Conservation (phyloP, 2,329 filamentous ascomycete genomes). For the Chrysoporthe deuterocubensis region DNA sequence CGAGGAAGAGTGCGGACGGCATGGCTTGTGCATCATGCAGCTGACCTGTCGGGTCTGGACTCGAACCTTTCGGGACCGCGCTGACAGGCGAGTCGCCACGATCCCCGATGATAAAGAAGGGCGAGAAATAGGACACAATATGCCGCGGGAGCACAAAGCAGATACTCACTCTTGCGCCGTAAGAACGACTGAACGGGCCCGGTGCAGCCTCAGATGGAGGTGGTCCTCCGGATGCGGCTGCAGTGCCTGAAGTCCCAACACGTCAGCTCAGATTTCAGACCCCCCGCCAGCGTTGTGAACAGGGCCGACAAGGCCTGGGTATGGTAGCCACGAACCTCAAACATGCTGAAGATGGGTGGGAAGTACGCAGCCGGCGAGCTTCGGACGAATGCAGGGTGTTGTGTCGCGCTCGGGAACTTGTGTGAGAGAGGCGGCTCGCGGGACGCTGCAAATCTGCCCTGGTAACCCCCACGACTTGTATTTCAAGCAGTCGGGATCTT, state of each 20-base stretch:
- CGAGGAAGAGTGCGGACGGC: background rate
- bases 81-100: background rate
- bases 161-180: conserved; percentile 71
- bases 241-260: conserved; percentile 35
- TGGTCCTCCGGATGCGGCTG: conserved; percentile 65
- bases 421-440: background rate
- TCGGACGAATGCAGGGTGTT: conserved; percentile 10
- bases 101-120: background rate
- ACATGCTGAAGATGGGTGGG: conserved; percentile 18
- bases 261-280: conserved; percentile 2
- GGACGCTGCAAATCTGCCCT: background rate
- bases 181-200: conserved; percentile 80
- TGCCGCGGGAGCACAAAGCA: background rate
- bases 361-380: background rate
- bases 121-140: background rate
- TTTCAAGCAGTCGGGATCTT: background rate
- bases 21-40: conserved; percentile 6
- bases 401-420: background rate
- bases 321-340: conserved; percentile 23
- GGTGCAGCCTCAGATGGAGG: conserved; percentile 80
- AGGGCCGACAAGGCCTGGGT: too few relatives aligned
- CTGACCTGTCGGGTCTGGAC: conserved; percentile 1
- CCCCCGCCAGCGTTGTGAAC: too few relatives aligned
- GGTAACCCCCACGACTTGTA: background rate
- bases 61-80: background rate